These are phyloP conservation scores for Fagopyrum esculentum DNA, from an alignment of 148 eudicot genomes.

Conservation along the genomic window DNA sequence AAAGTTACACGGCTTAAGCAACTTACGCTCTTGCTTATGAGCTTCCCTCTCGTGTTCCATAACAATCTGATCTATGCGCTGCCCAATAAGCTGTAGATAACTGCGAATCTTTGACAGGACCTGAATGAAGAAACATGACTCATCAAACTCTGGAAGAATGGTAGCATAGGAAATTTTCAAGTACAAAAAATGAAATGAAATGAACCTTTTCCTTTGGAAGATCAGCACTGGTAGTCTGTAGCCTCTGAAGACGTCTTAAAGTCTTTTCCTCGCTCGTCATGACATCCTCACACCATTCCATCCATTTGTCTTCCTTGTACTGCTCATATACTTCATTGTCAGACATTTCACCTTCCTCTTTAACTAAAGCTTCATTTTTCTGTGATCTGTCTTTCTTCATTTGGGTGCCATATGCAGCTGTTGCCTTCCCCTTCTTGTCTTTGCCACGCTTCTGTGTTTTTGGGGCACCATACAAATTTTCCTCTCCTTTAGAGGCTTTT, in stretches of 20 bases:
- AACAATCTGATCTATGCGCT: conserved; percentile 80
- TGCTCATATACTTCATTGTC: conserved; percentile 95
- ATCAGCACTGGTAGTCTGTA: conserved; percentile 87
- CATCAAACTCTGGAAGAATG: not conserved
- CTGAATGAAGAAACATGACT: conserved; percentile 23
- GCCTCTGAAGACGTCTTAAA: conserved; percentile 74
- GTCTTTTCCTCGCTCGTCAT: conserved; percentile 75
- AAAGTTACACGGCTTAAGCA: not conserved
- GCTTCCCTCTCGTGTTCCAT: conserved; percentile 50
- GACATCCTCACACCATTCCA: conserved; percentile 99
- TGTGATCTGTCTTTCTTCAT: conserved; percentile 37
- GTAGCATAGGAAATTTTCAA: not conserved
- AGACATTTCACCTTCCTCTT: conserved; percentile 99
- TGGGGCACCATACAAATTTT: conserved; percentile 25
- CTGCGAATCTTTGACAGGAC: conserved; percentile 84
- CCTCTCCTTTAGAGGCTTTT: conserved; percentile 55
- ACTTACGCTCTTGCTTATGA: conserved; percentile 83
- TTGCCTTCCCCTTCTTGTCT: conserved; percentile 49
- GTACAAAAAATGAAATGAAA: not conserved
- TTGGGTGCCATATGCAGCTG: conserved; percentile 32
- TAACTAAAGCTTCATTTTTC: conserved; percentile 63
- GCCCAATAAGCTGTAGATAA: conserved; percentile 87
- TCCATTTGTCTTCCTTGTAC: conserved; percentile 99
- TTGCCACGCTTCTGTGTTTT: conserved; percentile 31
- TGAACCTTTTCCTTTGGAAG: conserved; percentile 94